Evolutionary conservation across 345 rosid genomes (phyloP).

Genomic region (Eutrema japonicum): DNA sequence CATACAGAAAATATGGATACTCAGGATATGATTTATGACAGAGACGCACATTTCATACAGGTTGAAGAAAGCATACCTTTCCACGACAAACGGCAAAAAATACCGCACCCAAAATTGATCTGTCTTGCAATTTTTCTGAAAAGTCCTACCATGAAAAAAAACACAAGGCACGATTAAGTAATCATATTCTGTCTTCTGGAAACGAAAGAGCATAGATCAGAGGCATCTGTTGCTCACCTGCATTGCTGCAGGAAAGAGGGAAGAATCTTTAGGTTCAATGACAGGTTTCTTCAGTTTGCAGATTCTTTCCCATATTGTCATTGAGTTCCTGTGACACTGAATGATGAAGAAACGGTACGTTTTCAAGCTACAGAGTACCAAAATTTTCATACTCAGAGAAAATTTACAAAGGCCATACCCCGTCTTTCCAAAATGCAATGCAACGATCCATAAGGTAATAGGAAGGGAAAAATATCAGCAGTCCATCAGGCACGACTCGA

Average conservation of each 20-base stretch:
- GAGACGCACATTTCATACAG: conserved; percentile 4
- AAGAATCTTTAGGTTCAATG: conserved; percentile 90
- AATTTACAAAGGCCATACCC: conserved; percentile 53
- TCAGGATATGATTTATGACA: background rate
- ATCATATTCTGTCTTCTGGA: conserved; percentile 20
- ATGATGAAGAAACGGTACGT: conserved; percentile 32
- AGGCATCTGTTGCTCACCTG: conserved; percentile 54
- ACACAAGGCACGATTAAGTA: conserved; percentile 14
- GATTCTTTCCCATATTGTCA: conserved; percentile 94
- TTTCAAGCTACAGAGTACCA: conserved; percentile 28
- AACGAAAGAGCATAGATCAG: conserved; percentile 24
- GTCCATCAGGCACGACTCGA: conserved; percentile 92
- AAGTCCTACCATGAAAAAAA: conserved; percentile 62
- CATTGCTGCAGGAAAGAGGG: conserved; percentile 74
- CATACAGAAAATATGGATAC: conserved; percentile 5
- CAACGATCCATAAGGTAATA: conserved; percentile 90
- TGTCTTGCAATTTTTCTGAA: conserved; percentile 78
- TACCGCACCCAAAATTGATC: conserved; percentile 74
- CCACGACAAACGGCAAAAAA: conserved; percentile 99
- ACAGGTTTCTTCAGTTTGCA: conserved; percentile 91
- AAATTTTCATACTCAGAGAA: conserved; percentile 28
- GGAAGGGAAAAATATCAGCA: conserved; percentile 93
- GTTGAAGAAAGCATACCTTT: conserved; percentile 62
- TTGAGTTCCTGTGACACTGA: conserved; percentile 61
- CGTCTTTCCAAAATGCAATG: conserved; percentile 83